A percentile compares a stretch with the other conserved stretches of the same genome.
Evolutionary conservation across 129 eudicot species (phyloP).

Genomic region (Tagetes erecta): DNA sequence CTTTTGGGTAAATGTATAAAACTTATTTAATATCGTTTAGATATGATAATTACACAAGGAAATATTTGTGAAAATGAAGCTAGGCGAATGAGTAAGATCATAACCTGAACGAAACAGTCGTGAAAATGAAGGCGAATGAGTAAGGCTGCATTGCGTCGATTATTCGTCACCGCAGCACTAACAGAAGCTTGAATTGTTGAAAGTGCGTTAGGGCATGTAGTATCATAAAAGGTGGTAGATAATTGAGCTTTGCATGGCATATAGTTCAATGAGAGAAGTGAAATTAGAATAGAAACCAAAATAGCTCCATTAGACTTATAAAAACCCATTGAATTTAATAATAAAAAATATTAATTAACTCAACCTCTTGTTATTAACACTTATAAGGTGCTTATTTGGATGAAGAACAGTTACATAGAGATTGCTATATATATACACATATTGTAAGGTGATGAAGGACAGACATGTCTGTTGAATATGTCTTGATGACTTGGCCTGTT

Average conservation of each 20-base stretch:
- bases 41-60: too few species aligned
- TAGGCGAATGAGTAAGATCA: background rate
- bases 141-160: slow-evolving; percentile 36
- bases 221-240: slow-evolving; percentile 57
- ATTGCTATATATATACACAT: slow-evolving; percentile 12
- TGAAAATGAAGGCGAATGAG: slow-evolving; percentile 47
- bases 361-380: background rate
- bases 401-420: background rate
- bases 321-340: slow-evolving; percentile 27
- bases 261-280: slow-evolving; percentile 20
- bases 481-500: background rate
- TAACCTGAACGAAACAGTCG: slow-evolving; percentile 47
- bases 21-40: too few species aligned
- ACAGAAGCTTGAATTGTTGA: slow-evolving; percentile 40
- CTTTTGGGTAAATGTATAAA: too few species aligned
- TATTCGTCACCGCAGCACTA: slow-evolving; percentile 45
- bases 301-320: slow-evolving; percentile 13
- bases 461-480: background rate
- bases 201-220: slow-evolving; percentile 69
- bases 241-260: slow-evolving; percentile 51
- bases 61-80: too few species aligned
- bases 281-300: slow-evolving; percentile 21
- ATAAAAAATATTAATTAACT: background rate
- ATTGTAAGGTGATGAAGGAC: background rate
- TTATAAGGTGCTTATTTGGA: slow-evolving; percentile 4